phyloP scores from a whole-genome alignment of 1,284 basidiomycete species.

The Trametes hirsuta region DNA sequence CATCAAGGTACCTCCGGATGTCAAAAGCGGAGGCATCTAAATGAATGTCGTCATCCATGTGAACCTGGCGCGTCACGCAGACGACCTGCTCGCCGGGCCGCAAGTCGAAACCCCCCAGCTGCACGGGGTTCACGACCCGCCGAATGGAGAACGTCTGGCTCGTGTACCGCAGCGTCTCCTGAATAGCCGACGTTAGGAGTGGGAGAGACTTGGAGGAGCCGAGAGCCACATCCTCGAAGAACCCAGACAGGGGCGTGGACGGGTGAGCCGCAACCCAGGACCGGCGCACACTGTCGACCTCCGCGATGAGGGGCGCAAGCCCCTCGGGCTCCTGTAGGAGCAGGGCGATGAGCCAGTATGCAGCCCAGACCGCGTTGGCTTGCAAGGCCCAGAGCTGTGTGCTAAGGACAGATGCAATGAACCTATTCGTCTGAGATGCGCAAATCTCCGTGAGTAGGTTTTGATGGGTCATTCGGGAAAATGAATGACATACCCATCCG shows the following conservation, averaged over 20 bases:
- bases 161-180: conserved; percentile 38
- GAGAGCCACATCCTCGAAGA: conserved; percentile 18
- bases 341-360: conserved; percentile 34
- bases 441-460: not conserved
- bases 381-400: conserved; percentile 35
- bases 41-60: conserved; percentile 30
- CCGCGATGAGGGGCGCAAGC: conserved; percentile 30
- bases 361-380: conserved; percentile 37
- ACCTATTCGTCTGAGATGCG: conserved; percentile 4
- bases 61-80: conserved; percentile 29
- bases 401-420: conserved; percentile 22
- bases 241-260: conserved; percentile 6
- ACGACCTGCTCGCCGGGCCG: conserved; percentile 30
- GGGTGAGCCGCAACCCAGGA: conserved; percentile 20
- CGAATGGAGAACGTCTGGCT: conserved; percentile 37
- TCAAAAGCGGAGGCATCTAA: conserved; percentile 18
- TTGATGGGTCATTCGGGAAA: not conserved
- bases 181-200: conserved; percentile 34
- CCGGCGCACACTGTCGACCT: conserved; percentile 29
- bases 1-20: conserved; percentile 23
- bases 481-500: conserved; percentile 23
- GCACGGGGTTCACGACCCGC: conserved; percentile 25
- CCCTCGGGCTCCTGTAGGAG: conserved; percentile 31
- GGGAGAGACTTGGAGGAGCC: conserved; percentile 24
- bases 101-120: conserved; percentile 26